These are phyloP conservation scores for Metarhizium robertsii DNA, from an alignment of 2,329 filamentous ascomycete genomes.

Conservation along the genomic window DNA sequence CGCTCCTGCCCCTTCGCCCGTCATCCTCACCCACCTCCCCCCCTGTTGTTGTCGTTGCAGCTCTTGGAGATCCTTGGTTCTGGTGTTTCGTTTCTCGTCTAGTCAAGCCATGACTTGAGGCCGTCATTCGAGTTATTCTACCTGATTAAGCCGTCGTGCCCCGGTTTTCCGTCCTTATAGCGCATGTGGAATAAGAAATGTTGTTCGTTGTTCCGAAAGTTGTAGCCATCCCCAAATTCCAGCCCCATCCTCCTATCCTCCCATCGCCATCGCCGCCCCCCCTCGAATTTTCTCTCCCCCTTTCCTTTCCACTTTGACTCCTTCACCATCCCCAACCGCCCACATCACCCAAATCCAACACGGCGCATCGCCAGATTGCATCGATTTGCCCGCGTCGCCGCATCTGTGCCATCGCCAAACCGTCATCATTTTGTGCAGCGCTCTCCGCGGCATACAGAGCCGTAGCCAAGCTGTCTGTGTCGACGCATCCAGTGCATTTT, in stretches of 20 bases:
- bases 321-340: constrained; percentile 25
- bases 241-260: constrained; percentile 7
- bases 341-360: constrained; percentile 19
- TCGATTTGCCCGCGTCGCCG: constrained; percentile 28
- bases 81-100: constrained; percentile 1
- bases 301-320: constrained; percentile 16
- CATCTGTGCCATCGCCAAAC: constrained; percentile 27
- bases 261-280: constrained; percentile 11
- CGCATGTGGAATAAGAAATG: constrained; percentile 9
- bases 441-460: constrained; percentile 19
- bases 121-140: constrained; percentile 1
- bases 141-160: constrained; percentile 10
- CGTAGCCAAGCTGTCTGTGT: constrained; percentile 11
- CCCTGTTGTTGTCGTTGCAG: neutral
- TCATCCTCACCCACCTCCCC: neutral
- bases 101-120: constrained; percentile 4
- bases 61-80: constrained; percentile 1
- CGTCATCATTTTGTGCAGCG: constrained; percentile 23
- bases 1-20: no score
- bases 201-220: constrained; percentile 10
- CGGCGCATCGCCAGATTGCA: constrained; percentile 22
- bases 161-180: constrained; percentile 11
- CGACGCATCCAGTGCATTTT: constrained; percentile 13
- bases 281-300: constrained; percentile 13
- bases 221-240: constrained; percentile 18